Conservation (phyloP, 176 grass and related monocot genomes). For the Musa schizocarpa region DNA sequence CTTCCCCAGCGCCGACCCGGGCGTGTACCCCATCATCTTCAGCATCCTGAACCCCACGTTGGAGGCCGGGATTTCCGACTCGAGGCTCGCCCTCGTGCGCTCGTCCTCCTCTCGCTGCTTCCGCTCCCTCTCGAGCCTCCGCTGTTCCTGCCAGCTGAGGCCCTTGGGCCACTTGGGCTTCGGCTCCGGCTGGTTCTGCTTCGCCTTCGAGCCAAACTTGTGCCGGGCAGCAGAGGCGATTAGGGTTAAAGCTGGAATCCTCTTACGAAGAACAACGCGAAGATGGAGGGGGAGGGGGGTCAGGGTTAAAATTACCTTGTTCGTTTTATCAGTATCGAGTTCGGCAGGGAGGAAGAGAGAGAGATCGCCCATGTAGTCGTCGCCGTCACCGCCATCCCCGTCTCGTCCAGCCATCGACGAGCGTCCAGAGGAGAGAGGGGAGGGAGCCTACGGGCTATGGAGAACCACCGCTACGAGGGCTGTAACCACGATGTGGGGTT, state of each 20-base stretch:
- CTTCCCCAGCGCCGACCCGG: constrained; percentile 25
- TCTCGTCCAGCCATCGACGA: not conserved
- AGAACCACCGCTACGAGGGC: too few species aligned
- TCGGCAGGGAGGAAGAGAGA: constrained; percentile 55
- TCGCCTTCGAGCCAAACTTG: constrained; percentile 20
- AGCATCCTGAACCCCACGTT: constrained; percentile 89
- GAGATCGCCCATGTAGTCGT: constrained; percentile 90
- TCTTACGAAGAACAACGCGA: not conserved
- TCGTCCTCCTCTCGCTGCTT: constrained; percentile 77
- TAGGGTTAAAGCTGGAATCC: not conserved
- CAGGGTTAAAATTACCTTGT: constrained; percentile 5
- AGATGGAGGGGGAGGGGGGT: not conserved
- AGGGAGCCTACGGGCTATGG: not conserved
- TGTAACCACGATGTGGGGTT: not conserved
- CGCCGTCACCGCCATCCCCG: constrained; percentile 23
- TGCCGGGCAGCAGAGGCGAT: not conserved
- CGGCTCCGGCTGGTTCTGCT: constrained; percentile 16
- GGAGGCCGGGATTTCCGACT: constrained; percentile 64
- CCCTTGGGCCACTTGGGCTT: constrained; percentile 42
- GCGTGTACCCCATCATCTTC: constrained; percentile 67
- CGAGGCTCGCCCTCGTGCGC: constrained; percentile 37
- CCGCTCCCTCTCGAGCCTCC: constrained; percentile 37
- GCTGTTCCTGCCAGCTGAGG: constrained; percentile 52
- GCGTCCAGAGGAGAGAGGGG: not conserved
- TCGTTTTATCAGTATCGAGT: constrained; percentile 4